A percentile compares a stretch with the other conserved stretches of the same genome.
These are phyloP conservation scores for Porpolomopsis calyptriformis DNA, from an alignment of 768 basidiomycete genomes.

Conservation along the genomic window DNA sequence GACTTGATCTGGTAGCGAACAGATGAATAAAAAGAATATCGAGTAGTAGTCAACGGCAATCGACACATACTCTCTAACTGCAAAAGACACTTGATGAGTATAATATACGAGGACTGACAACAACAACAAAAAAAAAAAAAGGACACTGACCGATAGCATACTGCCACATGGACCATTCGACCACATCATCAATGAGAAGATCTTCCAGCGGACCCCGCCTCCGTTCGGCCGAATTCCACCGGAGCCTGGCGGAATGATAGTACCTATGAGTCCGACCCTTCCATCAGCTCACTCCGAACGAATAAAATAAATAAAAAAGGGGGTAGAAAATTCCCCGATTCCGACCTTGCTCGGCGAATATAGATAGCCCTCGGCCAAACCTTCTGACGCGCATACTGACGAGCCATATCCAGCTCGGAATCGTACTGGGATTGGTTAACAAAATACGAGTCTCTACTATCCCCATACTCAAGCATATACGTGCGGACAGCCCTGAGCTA, in stretches of 20 bases:
- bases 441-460: constrained; percentile 48
- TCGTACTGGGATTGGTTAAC: constrained; percentile 47
- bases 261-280: constrained; percentile 25
- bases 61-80: constrained; percentile 21
- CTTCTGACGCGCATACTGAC: constrained; percentile 61
- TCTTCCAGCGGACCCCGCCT: constrained; percentile 49
- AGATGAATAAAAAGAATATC: background rate
- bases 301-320: no score
- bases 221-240: constrained; percentile 69
- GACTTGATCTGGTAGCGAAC: constrained; percentile 32
- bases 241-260: constrained; percentile 56
- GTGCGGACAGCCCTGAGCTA: constrained; percentile 61
- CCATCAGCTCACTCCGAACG: background rate
- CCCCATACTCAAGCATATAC: constrained; percentile 67
- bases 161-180: constrained; percentile 71
- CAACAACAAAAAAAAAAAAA: background rate
- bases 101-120: no score
- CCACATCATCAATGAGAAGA: constrained; percentile 55
- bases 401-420: constrained; percentile 54
- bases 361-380: constrained; percentile 67
- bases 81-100: background rate
- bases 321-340: no score
- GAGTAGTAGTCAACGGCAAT: background rate
- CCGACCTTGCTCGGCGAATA: constrained; percentile 54
- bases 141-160: constrained; percentile 36